Percentiles rank a stretch among this genome's conserved stretches.
Evolutionary conservation across 441 rosid genomes (phyloP).

Genomic region (Croton setiger): DNA sequence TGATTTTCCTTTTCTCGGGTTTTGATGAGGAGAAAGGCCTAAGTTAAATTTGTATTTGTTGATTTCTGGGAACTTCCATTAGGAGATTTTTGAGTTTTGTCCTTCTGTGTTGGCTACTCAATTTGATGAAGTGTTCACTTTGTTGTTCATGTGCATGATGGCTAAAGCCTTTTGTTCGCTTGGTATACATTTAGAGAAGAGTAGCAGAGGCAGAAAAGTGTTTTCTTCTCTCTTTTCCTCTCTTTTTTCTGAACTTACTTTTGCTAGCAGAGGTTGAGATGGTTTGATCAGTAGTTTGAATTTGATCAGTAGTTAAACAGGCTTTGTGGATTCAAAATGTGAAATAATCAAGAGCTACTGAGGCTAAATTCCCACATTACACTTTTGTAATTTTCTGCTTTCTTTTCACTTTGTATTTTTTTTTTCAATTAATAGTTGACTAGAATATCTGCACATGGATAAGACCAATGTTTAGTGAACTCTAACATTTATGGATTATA

Average conservation of each 20-base stretch:
- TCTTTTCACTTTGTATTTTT: neutral
- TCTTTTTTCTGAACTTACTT: neutral
- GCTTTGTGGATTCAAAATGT: neutral
- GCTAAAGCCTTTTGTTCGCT: neutral
- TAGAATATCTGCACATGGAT: constrained; percentile 9
- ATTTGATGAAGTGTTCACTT: constrained; percentile 3
- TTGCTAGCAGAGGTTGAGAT: neutral
- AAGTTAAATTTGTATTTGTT: constrained; percentile 9
- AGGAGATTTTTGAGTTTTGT: neutral
- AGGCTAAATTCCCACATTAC: constrained; percentile 5
- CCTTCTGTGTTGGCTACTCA: neutral
- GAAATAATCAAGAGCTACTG: neutral
- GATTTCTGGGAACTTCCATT: no score
- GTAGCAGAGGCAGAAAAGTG: neutral
- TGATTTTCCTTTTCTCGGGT: neutral
- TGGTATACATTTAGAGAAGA: neutral
- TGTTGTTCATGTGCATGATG: neutral
- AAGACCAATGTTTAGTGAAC: constrained; percentile 1
- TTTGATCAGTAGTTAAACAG: neutral
- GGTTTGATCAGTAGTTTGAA: neutral
- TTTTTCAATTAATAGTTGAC: neutral
- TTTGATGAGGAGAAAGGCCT: constrained; percentile 4
- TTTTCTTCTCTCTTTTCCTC: neutral
- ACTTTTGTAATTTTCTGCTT: neutral
- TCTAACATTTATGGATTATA: neutral